These are phyloP conservation scores for Cardamine occulta DNA, from an alignment of 345 rosid genomes.

Conservation along the genomic window DNA sequence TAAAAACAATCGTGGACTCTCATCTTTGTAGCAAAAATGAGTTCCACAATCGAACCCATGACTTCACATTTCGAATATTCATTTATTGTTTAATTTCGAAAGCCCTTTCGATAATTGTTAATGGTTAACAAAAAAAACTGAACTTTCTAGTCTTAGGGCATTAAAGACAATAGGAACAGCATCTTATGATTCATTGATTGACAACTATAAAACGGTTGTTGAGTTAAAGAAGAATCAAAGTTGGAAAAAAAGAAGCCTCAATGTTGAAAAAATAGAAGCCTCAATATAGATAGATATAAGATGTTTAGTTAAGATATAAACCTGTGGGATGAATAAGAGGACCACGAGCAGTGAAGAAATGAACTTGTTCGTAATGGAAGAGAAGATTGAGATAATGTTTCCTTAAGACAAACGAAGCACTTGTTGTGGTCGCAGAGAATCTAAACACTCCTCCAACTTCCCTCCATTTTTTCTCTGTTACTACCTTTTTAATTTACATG, in stretches of 20 bases:
- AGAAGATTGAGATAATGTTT: conserved; percentile 84
- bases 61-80: background rate
- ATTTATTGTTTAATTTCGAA: background rate
- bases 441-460: conserved; percentile 90
- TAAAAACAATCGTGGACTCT: conserved; percentile 26
- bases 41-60: conserved; percentile 30
- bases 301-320: background rate
- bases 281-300: background rate
- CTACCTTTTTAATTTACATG: conserved; percentile 58
- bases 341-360: conserved; percentile 74
- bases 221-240: background rate
- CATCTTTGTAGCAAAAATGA: conserved; percentile 7
- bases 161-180: conserved; percentile 5
- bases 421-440: conserved; percentile 90
- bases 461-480: conserved; percentile 98
- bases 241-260: background rate
- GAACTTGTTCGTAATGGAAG: conserved; percentile 88
- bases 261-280: background rate
- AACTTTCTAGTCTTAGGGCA: conserved; percentile 2
- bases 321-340: conserved; percentile 64
- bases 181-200: background rate
- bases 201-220: conserved; percentile 13
- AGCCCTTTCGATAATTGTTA: background rate
- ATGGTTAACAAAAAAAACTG: background rate
- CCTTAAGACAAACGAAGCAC: conserved; percentile 92